Base-by-base conservation (phyloP, 1,284 basidiomycete genomes). In the Sanghuangporus weigelae region DNA sequence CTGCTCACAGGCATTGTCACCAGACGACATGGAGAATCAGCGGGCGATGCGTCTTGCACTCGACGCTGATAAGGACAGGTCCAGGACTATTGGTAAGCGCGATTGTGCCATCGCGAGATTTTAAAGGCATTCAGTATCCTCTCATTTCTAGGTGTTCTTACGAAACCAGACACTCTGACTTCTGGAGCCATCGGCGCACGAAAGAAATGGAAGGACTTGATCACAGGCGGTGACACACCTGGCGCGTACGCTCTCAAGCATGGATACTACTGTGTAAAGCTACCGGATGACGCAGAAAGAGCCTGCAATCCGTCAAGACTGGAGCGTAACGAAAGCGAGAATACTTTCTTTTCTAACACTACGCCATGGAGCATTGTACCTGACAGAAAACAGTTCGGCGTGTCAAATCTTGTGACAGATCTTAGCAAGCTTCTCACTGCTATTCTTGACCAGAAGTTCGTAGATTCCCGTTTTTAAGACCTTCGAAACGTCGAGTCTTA, bases 21-120 rank as follows among this genome's bases (percentile, higher is more conserved):
- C 58, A 89, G 87, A 87, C 54, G 87, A 89, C 53, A 81, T 87
- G 19, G 80, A 88, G 61, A 89, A 86, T 67, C 85, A 88, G 66
- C 76, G 77, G 63, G 84, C 86, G 0, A 76, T 84, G 0, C 75
- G 68, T 2, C 73, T 89, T 0, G 87, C 86, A 0, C 77, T 72
- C 61, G 72, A 77, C 2, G 81, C 75, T 1, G 86, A 89, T 69
- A 78, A 81, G 0, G 62, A 70, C 0, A 86, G 85, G 4, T 67
- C 75, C 23, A 78, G 86, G 16, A 89, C 85, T 0, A 87, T 89
- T 57, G 86, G 87, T 84, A 23, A 3, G 46, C 49, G 0, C 35
- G 42, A 59, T 21, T 40, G 21, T 21, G 16, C 16, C 16, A 19
- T 46, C 21, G 44, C 7, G n/a, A 14, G 44, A 2, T 14, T n/a